These are phyloP conservation scores for Hypoxylon rubiginosum DNA, from an alignment of 2,329 filamentous ascomycete genomes.

Conservation along the genomic window DNA sequence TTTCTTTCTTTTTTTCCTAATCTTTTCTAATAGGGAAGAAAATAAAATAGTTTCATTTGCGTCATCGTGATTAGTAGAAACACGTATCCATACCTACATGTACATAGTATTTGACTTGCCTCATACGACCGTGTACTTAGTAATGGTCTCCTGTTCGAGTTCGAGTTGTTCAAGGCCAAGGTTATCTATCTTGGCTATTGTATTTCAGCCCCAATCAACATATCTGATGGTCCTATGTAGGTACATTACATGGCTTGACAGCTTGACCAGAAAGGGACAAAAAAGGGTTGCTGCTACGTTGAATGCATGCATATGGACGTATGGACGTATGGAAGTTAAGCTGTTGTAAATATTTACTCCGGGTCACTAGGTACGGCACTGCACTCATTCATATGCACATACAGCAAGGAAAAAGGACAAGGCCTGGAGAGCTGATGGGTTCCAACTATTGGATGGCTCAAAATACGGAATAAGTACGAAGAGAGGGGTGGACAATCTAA, in stretches of 20 bases:
- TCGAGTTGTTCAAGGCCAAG: background rate
- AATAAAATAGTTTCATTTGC: slow-evolving; percentile 25
- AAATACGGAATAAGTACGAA: slow-evolving; percentile 2
- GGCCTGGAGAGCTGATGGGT: background rate
- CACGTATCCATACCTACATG: slow-evolving; percentile 12
- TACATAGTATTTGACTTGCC: slow-evolving; percentile 1
- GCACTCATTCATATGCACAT: background rate
- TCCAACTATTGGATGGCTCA: slow-evolving; percentile 11
- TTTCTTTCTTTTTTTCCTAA: too few species aligned
- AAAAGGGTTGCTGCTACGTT: slow-evolving; percentile 10
- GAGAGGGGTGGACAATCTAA: slow-evolving; percentile 13
- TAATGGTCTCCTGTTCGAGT: background rate
- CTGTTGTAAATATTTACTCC: slow-evolving; percentile 22
- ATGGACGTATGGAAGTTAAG: background rate
- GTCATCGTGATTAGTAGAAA: slow-evolving; percentile 27
- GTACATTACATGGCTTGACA: background rate
- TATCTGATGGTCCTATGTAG: background rate
- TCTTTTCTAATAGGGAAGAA: background rate
- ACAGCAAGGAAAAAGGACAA: background rate
- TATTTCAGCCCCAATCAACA: background rate
- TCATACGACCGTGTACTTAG: background rate
- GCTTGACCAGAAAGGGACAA: background rate
- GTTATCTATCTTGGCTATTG: background rate
- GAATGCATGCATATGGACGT: slow-evolving; percentile 7
- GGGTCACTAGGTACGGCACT: background rate